These are phyloP conservation scores for Candida gigantensis DNA, from an alignment of 1,139 yeast species.

Conservation along the genomic window DNA sequence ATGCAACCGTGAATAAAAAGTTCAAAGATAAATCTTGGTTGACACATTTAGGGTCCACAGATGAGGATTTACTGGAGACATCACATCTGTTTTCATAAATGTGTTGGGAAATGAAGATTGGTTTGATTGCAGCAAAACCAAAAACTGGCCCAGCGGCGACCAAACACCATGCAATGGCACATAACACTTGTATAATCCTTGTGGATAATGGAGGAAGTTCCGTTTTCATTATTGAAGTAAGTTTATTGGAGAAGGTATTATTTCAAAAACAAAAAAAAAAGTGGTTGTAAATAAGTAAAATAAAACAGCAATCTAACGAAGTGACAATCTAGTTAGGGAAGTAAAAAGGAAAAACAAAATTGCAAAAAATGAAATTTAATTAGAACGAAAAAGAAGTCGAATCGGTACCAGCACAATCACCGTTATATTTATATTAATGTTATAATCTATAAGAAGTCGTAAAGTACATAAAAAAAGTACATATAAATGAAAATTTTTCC, in stretches of 20 bases:
- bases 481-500: no score
- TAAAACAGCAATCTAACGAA: background rate
- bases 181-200: slow-evolving; percentile 33
- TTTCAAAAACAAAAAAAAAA: background rate
- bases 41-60: slow-evolving; percentile 46
- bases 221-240: background rate
- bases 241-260: background rate
- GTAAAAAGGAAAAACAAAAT: background rate
- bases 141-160: slow-evolving; percentile 92
- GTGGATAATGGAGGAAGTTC: slow-evolving; percentile 19
- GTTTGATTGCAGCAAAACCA: slow-evolving; percentile 93
- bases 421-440: no score
- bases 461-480: no score
- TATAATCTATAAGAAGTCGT: no score
- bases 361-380: background rate
- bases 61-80: slow-evolving; percentile 14
- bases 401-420: no score
- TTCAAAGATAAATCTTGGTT: slow-evolving; percentile 81
- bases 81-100: slow-evolving; percentile 68
- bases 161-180: slow-evolving; percentile 85
- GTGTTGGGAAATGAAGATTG: slow-evolving; percentile 72
- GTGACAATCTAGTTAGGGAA: background rate
- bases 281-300: slow-evolving; percentile 1
- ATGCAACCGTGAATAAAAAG: slow-evolving; percentile 80
- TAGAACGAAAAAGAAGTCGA: no score